Base-by-base conservation (phyloP, 2,329 filamentous ascomycete genomes). In the Sclerotinia spermophila region DNA sequence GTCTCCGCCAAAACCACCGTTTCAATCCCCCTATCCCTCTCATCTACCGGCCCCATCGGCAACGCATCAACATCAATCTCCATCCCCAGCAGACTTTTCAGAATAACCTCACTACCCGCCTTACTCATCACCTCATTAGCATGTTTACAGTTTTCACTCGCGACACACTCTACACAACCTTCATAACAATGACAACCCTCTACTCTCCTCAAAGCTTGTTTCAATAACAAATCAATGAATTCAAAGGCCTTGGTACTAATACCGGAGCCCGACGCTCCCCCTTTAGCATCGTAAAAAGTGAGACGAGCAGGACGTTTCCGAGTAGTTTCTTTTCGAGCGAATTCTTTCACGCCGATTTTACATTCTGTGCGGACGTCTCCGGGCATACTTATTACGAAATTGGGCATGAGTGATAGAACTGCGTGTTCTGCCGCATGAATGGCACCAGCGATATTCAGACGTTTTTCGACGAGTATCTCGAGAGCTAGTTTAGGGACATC, bases 341-440 rank as follows among this genome's bases (percentile, higher is more conserved):
- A 93, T 80, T 98, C 95, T 80, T 98, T 98, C 72, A 92, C 83
- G 2, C 90, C 89, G 71, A 90, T 88, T 83, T 98, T 98, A 81
- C 96, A 98, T 81, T 98, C 96, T 0, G 96, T 98, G 56, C 93
- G 88, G 21, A 99, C 93, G 76, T 98, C 96, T 38, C 93, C 94
- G 0, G 94, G 94, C 83, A 94, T 90, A 75, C 89, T 92, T 75
- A 97, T 89, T 58, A 98, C 93, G 78, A 96, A 97, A 61, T 93
- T 96, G 0, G 95, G 95, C 82, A 98, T 89, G 2, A 98, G 84
- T 53, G 88, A 91, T 73, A 98, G 86, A 35, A 98, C 84, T 0
- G 94, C 94, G 79, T 99, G 96, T 81, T 98, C 94, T 3, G 96
- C 95, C 0, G 95, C 95, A 78, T 98, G 96, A 71, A 99, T 97